phyloP scores from a whole-genome alignment of 768 basidiomycete genomes.

The Gautieria morchelliformis region DNA sequence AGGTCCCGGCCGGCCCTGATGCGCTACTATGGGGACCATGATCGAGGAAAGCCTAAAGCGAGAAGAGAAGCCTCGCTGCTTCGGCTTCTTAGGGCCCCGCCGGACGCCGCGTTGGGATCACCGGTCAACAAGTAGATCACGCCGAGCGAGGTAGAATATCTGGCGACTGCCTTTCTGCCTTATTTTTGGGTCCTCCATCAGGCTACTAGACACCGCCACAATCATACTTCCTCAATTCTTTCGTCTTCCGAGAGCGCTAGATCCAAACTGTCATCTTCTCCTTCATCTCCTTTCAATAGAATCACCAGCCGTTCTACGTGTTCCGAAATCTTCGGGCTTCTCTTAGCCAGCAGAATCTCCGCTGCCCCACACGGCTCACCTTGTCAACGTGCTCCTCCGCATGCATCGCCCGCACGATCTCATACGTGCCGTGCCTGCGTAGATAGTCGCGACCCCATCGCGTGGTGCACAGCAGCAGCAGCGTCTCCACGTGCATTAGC shows the following conservation, averaged over 20 bases:
- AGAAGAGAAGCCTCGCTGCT: neutral
- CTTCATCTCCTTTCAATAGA: conserved; percentile 74
- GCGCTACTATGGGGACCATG: too few species aligned
- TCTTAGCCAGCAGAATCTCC: neutral
- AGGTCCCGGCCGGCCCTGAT: too few species aligned
- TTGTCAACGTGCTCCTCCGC: conserved; percentile 70
- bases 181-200: too few species aligned
- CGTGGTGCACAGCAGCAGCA: conserved; percentile 82
- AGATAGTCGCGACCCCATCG: conserved; percentile 80
- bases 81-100: neutral
- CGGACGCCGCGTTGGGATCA: neutral
- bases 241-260: conserved; percentile 43
- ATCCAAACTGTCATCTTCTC: conserved; percentile 29
- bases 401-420: conserved; percentile 72
- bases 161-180: too few species aligned
- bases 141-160: too few species aligned
- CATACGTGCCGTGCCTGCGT: conserved; percentile 75
- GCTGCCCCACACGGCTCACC: conserved; percentile 30
- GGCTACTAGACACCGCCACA: too few species aligned
- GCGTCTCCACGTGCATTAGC: conserved; percentile 77
- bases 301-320: conserved; percentile 83
- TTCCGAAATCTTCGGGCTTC: conserved; percentile 56
- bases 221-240: conserved; percentile 67
- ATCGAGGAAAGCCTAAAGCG: neutral
- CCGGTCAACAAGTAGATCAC: too few species aligned